These are phyloP conservation scores for Fusarium pseudoanthophilum DNA, from an alignment of 2,329 filamentous ascomycete genomes.

Conservation along the genomic window DNA sequence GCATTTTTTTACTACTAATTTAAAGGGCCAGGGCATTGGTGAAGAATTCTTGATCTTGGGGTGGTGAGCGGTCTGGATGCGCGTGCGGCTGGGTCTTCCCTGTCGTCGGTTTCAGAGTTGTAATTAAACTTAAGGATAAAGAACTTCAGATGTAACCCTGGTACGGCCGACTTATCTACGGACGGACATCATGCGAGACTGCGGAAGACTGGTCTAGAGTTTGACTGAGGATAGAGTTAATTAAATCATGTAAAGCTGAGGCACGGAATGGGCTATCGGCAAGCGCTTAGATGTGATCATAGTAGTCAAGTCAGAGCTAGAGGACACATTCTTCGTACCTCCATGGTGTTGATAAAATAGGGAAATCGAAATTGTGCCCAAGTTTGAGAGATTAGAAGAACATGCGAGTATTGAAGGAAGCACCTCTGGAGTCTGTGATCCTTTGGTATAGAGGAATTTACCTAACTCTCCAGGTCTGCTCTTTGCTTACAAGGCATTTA, in stretches of 20 bases:
- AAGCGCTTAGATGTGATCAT: not conserved
- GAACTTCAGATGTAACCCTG: not conserved
- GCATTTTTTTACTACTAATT: not conserved
- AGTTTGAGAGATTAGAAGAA: not conserved
- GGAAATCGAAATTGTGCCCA: not conserved
- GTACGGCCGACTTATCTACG: not conserved
- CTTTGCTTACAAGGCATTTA: not conserved
- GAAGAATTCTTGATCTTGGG: not conserved
- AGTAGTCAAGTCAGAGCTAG: not conserved
- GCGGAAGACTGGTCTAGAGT: not conserved
- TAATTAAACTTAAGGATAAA: slow-evolving; percentile 5
- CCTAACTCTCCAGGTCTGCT: not conserved
- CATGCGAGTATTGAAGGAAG: rapidly evolving
- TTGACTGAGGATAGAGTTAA: not conserved
- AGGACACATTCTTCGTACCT: not conserved
- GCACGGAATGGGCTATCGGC: not conserved
- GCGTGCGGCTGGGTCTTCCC: not conserved
- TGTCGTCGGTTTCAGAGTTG: not conserved
- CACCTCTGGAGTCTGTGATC: not conserved
- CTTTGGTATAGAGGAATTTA: not conserved
- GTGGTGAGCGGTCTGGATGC: not conserved
- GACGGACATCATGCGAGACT: not conserved
- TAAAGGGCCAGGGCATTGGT: not conserved
- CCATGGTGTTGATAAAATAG: rapidly evolving
- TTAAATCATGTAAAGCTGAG: not conserved